Percentiles rank a stretch among this genome's conserved stretches.
Conservation (phyloP, 176 grass and related monocot genomes). For the Melocanna baccifera region DNA sequence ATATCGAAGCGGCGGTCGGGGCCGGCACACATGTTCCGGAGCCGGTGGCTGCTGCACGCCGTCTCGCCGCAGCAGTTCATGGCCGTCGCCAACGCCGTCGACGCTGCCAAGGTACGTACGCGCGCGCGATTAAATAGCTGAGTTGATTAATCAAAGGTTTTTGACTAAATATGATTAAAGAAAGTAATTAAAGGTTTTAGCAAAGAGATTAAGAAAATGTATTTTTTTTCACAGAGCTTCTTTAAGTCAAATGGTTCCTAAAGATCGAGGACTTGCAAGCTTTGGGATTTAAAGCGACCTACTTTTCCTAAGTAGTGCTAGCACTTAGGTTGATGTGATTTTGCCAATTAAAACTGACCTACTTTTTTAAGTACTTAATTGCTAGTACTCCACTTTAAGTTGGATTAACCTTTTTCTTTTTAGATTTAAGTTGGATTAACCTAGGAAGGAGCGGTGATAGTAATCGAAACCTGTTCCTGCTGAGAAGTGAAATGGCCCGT, state of each 20-base stretch:
- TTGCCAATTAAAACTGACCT: not conserved
- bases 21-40: conserved; percentile 70
- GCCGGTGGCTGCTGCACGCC: conserved; percentile 75
- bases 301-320: not conserved
- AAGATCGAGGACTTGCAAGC: not conserved
- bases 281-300: not conserved
- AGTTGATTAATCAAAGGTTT: not conserved
- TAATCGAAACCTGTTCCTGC: not conserved
- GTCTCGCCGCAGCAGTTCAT: conserved; percentile 92
- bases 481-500: not conserved
- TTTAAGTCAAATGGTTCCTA: not conserved
- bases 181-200: not conserved
- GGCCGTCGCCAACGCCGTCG: conserved; percentile 84
- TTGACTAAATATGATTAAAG: not conserved
- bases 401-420: not conserved
- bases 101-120: conserved; percentile 75
- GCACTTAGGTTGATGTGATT: not conserved
- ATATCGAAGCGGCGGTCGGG: conserved; percentile 67
- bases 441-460: not conserved
- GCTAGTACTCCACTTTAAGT: not conserved
- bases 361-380: not conserved
- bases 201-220: not conserved
- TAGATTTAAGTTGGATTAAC: not conserved
- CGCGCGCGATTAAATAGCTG: not conserved
- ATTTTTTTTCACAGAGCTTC: too few relatives aligned